Evolutionary conservation across 352 stramenopile species (phyloP).

Genomic region (Globisporangium perplexum): DNA sequence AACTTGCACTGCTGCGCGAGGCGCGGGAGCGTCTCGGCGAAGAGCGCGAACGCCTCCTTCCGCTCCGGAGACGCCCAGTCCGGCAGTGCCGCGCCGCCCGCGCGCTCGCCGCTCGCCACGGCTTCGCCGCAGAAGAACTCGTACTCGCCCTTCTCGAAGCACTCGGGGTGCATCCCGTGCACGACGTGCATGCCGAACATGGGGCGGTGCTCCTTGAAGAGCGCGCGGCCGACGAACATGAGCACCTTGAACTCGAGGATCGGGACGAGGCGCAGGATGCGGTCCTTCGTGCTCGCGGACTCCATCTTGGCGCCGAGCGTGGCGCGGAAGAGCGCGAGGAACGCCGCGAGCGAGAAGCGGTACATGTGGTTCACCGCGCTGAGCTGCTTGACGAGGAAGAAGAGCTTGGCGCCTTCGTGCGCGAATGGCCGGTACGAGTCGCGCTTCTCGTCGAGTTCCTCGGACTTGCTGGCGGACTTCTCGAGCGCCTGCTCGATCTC

Average conservation of each 20-base stretch:
- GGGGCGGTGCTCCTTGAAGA: slow-evolving; percentile 92
- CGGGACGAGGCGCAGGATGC: slow-evolving; percentile 77
- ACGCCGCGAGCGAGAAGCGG: slow-evolving; percentile 90
- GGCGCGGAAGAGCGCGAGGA: slow-evolving; percentile 84
- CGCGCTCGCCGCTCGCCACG: slow-evolving; percentile 33
- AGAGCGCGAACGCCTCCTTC: slow-evolving; percentile 72
- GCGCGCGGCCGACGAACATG: slow-evolving; percentile 87
- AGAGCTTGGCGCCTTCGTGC: slow-evolving; percentile 85
- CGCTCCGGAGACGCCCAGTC: slow-evolving; percentile 84
- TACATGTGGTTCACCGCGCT: slow-evolving; percentile 94
- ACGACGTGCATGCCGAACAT: slow-evolving; percentile 95
- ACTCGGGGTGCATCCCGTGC: slow-evolving; percentile 89
- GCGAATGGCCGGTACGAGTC: slow-evolving; percentile 90
- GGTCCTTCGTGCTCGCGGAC: slow-evolving; percentile 62
- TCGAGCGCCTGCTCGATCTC: slow-evolving; percentile 90
- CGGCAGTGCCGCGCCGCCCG: slow-evolving; percentile 21
- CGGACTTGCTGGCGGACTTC: slow-evolving; percentile 82
- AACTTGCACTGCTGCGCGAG: slow-evolving; percentile 77
- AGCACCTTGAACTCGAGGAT: slow-evolving; percentile 88
- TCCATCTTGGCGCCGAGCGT: slow-evolving; percentile 84
- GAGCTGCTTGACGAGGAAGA: slow-evolving; percentile 92
- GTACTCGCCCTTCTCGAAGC: slow-evolving; percentile 92
- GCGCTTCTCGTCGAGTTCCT: slow-evolving; percentile 91
- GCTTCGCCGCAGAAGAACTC: slow-evolving; percentile 89
- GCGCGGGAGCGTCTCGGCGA: slow-evolving; percentile 71